Evolutionary conservation across 2,329 filamentous ascomycete genomes (phyloP).

Genomic region (Coniochaeta prunicola): DNA sequence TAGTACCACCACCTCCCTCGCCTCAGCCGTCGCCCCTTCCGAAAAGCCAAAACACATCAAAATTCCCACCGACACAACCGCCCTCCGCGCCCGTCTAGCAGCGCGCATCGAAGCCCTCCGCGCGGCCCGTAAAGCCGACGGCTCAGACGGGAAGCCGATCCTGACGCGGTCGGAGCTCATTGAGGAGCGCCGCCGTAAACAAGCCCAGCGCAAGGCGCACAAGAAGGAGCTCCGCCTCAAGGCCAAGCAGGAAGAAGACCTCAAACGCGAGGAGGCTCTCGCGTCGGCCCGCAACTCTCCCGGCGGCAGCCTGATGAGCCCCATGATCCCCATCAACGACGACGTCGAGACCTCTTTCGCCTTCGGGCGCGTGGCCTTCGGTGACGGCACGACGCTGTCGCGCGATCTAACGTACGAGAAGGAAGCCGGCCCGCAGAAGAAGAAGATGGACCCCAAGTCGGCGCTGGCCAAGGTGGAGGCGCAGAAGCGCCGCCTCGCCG

Average conservation of each 20-base stretch:
- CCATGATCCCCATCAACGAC: constrained; percentile 43
- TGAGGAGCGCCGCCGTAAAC: constrained; percentile 79
- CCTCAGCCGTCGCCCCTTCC: constrained; percentile 54
- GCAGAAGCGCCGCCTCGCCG: constrained; percentile 72
- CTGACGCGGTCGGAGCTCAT: constrained; percentile 87
- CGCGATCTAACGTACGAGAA: constrained; percentile 59
- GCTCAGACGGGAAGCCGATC: constrained; percentile 71
- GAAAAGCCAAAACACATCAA: constrained; percentile 60
- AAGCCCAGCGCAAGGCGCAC: constrained; percentile 76
- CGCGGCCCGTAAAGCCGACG: constrained; percentile 80
- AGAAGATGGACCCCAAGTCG: constrained; percentile 70
- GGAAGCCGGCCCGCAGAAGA: constrained; percentile 42
- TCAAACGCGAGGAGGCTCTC: constrained; percentile 54
- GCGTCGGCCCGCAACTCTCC: constrained; percentile 54
- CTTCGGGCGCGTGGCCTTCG: constrained; percentile 87
- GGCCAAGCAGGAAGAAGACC: constrained; percentile 73
- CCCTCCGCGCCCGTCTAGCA: constrained; percentile 70
- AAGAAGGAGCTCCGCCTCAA: constrained; percentile 79
- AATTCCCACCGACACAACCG: constrained; percentile 63
- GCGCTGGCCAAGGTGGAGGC: constrained; percentile 81
- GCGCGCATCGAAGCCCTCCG: constrained; percentile 81
- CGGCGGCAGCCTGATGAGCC: constrained; percentile 43
- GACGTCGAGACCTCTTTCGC: constrained; percentile 59
- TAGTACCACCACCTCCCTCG: constrained; percentile 60
- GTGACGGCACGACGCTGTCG: constrained; percentile 74